phyloP scores from a whole-genome alignment of 352 stramenopile genomes.

The Phytopythium aichiense region DNA sequence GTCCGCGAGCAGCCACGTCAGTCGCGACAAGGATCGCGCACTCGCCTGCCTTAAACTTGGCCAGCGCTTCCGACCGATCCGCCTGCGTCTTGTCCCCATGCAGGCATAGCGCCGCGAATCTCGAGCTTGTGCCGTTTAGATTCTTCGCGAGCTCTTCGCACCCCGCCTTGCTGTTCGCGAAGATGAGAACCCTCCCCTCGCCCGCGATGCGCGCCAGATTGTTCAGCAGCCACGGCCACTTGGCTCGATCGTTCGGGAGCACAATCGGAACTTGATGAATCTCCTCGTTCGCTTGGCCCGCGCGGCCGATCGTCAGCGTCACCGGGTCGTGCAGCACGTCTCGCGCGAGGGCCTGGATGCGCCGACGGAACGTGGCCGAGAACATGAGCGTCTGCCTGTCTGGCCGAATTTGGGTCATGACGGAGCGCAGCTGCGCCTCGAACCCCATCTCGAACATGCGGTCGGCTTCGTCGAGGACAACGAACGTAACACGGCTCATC shows the following conservation, averaged over 20 bases:
- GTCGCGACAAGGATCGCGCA: conserved; percentile 81
- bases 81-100: conserved; percentile 83
- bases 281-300: conserved; percentile 89
- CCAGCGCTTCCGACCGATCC: conserved; percentile 62
- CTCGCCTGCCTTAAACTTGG: conserved; percentile 57
- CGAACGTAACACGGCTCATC: conserved; percentile 75
- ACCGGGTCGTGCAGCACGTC: conserved; percentile 81
- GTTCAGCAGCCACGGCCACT: conserved; percentile 85
- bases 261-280: conserved; percentile 83
- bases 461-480: conserved; percentile 87
- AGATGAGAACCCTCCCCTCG: conserved; percentile 82
- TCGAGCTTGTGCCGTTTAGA: conserved; percentile 24
- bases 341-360: conserved; percentile 64
- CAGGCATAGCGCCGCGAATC: conserved; percentile 37
- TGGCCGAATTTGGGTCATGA: conserved; percentile 79
- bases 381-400: conserved; percentile 88
- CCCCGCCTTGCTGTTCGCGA: conserved; percentile 79
- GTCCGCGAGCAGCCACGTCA: conserved; percentile 80
- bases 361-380: conserved; percentile 76
- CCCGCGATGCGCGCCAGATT: conserved; percentile 50
- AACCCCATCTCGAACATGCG: conserved; percentile 91
- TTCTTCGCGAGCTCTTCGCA: conserved; percentile 84
- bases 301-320: conserved; percentile 74
- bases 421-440: conserved; percentile 74
- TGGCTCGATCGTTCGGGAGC: conserved; percentile 61